Evolutionary conservation across 176 grass and related monocot genomes (phyloP).

Genomic region (Cocos nucifera): DNA sequence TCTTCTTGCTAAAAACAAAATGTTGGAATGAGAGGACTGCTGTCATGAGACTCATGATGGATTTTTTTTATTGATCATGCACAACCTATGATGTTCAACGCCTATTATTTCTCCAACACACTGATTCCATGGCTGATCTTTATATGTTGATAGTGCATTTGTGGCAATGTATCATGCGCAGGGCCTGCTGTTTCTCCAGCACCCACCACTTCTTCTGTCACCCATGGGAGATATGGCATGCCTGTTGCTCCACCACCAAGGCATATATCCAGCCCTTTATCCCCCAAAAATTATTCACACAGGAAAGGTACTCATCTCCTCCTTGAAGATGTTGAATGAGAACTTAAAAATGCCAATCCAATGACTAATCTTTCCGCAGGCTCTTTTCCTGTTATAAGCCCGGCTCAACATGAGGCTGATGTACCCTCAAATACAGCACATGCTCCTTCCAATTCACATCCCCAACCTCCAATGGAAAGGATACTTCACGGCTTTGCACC

Average conservation of each 20-base stretch:
- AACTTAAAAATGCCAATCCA: neutral
- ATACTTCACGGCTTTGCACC: conserved; percentile 37
- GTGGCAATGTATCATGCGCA: conserved; percentile 12
- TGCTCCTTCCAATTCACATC: conserved; percentile 32
- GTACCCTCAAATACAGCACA: conserved; percentile 32
- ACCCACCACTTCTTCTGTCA: conserved; percentile 18
- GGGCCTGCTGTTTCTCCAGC: conserved; percentile 26
- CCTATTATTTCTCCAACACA: no score
- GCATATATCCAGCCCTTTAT: conserved; percentile 22
- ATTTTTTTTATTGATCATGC: no score
- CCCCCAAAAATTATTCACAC: conserved; percentile 27
- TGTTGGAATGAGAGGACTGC: no score
- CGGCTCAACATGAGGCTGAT: conserved; percentile 35
- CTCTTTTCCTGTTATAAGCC: conserved; percentile 51
- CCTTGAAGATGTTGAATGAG: neutral
- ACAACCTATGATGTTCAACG: no score
- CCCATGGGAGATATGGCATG: conserved; percentile 30
- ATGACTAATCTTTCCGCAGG: conserved; percentile 28
- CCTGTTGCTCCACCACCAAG: conserved; percentile 40
- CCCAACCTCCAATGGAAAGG: conserved; percentile 12
- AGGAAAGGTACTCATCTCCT: conserved; percentile 35
- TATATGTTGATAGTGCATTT: no score
- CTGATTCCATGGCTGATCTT: no score
- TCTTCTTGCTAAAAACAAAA: no score
- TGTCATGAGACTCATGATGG: no score